Percentiles rank a stretch among this genome's conserved stretches.
phyloP scores from a whole-genome alignment of 164 flowering plant species.

The Annona squamosa region DNA sequence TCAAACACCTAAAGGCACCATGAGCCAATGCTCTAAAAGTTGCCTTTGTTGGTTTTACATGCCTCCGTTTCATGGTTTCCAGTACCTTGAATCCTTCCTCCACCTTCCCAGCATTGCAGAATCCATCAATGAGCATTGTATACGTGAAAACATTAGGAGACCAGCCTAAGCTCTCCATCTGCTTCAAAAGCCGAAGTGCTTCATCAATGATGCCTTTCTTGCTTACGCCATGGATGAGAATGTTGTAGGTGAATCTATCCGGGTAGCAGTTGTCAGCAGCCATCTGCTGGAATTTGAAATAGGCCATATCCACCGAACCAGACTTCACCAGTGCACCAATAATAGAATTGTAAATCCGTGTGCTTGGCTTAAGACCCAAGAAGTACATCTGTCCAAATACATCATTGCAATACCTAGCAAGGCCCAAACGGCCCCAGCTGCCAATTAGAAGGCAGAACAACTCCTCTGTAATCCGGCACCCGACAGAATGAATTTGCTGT shows the following conservation, averaged over 20 bases:
- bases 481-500: slow-evolving; percentile 43
- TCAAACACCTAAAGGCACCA: slow-evolving; percentile 57
- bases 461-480: slow-evolving; percentile 49
- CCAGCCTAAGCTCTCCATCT: slow-evolving; percentile 60
- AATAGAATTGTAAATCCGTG: slow-evolving; percentile 82
- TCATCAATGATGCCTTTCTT: slow-evolving; percentile 81
- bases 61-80: slow-evolving; percentile 56
- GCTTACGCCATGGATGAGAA: slow-evolving; percentile 87
- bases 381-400: slow-evolving; percentile 78
- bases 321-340: slow-evolving; percentile 81
- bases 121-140: slow-evolving; percentile 77
- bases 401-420: slow-evolving; percentile 72
- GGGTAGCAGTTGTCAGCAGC: slow-evolving; percentile 61
- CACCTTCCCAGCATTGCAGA: slow-evolving; percentile 59
- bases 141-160: slow-evolving; percentile 74
- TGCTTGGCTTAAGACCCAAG: slow-evolving; percentile 62
- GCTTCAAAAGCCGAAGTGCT: slow-evolving; percentile 74
- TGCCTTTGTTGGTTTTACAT: slow-evolving; percentile 67
- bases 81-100: slow-evolving; percentile 62
- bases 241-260: slow-evolving; percentile 85
- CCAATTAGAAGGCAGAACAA: slow-evolving; percentile 65
- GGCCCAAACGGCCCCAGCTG: slow-evolving; percentile 92
- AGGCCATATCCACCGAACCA: slow-evolving; percentile 81
- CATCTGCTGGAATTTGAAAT: slow-evolving; percentile 92
- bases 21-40: slow-evolving; percentile 79